These are phyloP conservation scores for Chenopodium formosanum DNA, from an alignment of 148 eudicot genomes.

Conservation along the genomic window DNA sequence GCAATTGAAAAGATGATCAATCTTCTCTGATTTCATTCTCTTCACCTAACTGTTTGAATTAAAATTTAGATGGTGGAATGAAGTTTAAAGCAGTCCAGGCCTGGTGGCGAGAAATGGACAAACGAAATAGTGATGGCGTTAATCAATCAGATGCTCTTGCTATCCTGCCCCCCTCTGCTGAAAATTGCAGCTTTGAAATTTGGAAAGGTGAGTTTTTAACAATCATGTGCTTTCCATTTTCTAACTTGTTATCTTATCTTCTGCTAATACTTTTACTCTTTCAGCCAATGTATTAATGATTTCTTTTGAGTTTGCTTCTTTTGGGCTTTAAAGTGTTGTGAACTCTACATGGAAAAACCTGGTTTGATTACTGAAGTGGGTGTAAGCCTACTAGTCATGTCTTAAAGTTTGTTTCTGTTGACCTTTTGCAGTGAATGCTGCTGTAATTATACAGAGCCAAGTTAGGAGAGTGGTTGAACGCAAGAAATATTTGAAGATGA, in stretches of 20 bases:
- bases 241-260: not conserved
- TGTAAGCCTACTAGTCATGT: not conserved
- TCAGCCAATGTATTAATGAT: not conserved
- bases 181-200: constrained; percentile 33
- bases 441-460: constrained; percentile 58
- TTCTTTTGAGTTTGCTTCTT: not conserved
- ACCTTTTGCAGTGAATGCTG: constrained; percentile 59
- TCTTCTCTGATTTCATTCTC: not conserved
- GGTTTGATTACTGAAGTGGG: not conserved
- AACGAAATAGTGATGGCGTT: constrained; percentile 37
- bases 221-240: not conserved
- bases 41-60: constrained; percentile 4
- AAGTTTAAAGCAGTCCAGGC: constrained; percentile 75
- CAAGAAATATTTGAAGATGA: constrained; percentile 40
- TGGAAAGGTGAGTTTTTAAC: constrained; percentile 44
- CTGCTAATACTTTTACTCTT: not conserved
- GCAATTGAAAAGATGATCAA: not conserved
- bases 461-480: constrained; percentile 41
- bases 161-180: constrained; percentile 29
- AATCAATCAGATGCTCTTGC: constrained; percentile 29
- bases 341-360: not conserved
- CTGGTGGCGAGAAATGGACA: constrained; percentile 95
- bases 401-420: constrained; percentile 13
- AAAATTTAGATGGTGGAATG: constrained; percentile 44
- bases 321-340: not conserved